Base-by-base conservation (phyloP, 768 basidiomycete genomes). In the Lyophyllum shimeji region DNA sequence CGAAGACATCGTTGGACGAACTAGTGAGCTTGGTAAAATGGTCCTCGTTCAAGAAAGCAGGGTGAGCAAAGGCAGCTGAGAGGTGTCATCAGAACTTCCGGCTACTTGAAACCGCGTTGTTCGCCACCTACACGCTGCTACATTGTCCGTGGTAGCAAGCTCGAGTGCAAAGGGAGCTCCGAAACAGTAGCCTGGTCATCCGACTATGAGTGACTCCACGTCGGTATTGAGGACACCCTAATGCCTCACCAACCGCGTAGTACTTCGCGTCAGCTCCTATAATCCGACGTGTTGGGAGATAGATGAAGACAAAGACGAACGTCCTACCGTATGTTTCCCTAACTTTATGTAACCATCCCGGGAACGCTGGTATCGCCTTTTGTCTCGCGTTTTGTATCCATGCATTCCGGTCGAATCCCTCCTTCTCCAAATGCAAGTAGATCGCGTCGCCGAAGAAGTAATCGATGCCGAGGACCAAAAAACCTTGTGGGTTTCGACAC, bases 401-500 rank as follows among this genome's bases (percentile, higher is more conserved):
- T 0, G 69, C 70, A 1, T 55, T 37, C 29, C 72, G 69, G 53
- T 78, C 70, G 46, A 74, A 77, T 24, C 60, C 66, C 11, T 72
- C 68, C 34, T 77, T 71, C 20, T 77, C 71, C 21, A 69, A 64
- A 57, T 80, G 75, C 1, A 61, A 52, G n/a, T 77, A 61, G 0
- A 86, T 61, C 11, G 79, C 72, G 51, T 86, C 82, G 7, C 85
- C 83, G 48, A 84, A 76, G 68, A 88, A 86, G 66, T 85, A 87
- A 57, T 87, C 86, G 40, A 81, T 67, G 1, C 83, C 84, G 4
- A 86, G 65, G 3, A 87, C 84, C 44, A 74, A 68, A 63, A 79
- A 87, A 0, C 85, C 85, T 86, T 43, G 12, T 4, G 20, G 13
- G 34, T 37, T 12, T 9, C 24, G 12, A 34, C 25, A 29, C 20